phyloP scores from a whole-genome alignment of 306 rosid genomes.

The Trifolium repens region DNA sequence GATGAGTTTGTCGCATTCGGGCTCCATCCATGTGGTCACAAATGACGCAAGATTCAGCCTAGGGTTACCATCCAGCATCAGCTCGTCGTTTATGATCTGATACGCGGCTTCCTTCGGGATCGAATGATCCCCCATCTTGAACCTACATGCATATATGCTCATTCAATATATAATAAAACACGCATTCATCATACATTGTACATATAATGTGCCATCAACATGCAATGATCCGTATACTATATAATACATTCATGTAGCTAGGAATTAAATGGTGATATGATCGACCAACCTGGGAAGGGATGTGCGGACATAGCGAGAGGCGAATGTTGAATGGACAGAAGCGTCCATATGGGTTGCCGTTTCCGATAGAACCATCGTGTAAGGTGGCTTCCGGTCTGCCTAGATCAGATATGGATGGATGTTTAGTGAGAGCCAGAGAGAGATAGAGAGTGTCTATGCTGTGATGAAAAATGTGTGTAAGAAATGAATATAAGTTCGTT shows the following conservation, averaged over 20 bases:
- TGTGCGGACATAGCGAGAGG: conserved; percentile 82
- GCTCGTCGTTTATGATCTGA: conserved; percentile 1
- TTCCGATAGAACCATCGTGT: neutral
- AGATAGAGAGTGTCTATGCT: neutral
- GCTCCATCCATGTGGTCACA: conserved; percentile 14
- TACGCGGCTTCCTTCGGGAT: conserved; percentile 7
- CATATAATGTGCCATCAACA: neutral
- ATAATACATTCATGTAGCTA: no score
- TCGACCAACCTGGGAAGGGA: conserved; percentile 70
- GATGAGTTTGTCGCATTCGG: conserved; percentile 48
- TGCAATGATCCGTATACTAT: neutral
- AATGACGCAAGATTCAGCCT: neutral
- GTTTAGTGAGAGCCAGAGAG: neutral
- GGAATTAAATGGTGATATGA: conserved; percentile 1
- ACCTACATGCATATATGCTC: neutral
- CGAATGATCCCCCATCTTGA: neutral
- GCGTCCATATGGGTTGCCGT: conserved; percentile 4
- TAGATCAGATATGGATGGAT: neutral
- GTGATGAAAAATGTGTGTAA: conserved; percentile 6
- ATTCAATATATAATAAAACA: no score
- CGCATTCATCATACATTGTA: neutral
- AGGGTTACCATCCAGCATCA: conserved; percentile 14
- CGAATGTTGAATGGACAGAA: conserved; percentile 35
- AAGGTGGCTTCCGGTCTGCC: neutral
- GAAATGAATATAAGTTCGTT: neutral